phyloP scores from a whole-genome alignment of 306 rosid species.

The Pyrus communis region DNA sequence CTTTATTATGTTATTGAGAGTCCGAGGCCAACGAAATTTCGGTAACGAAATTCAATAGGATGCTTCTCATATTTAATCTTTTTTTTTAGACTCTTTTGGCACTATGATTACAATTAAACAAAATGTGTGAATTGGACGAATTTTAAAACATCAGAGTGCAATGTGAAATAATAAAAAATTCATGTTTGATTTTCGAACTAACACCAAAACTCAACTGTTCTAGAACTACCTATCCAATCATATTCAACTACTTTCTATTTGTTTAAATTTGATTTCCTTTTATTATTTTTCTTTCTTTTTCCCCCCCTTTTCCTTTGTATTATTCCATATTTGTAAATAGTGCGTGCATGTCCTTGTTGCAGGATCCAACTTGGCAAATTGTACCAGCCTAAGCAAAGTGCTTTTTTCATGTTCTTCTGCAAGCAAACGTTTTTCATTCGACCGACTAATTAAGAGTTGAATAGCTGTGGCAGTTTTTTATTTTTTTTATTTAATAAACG shows the following conservation, averaged over 20 bases:
- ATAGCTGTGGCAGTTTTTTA: not conserved
- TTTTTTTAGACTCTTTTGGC: not conserved
- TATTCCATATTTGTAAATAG: not conserved
- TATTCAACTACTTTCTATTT: too few species aligned
- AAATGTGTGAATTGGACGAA: too few species aligned
- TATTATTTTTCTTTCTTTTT: not conserved
- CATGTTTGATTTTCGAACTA: not conserved
- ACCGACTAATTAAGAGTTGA: not conserved
- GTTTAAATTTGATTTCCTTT: not conserved
- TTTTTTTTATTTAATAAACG: too few species aligned
- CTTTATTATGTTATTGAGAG: not conserved
- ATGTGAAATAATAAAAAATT: not conserved
- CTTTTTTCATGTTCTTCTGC: not conserved
- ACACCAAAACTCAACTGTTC: not conserved
- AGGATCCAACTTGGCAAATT: not conserved
- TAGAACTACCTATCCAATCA: not conserved
- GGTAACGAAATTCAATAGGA: not conserved
- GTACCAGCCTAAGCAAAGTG: not conserved
- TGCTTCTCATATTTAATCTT: not conserved
- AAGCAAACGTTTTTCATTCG: not conserved
- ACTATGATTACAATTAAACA: too few species aligned
- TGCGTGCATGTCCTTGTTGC: not conserved
- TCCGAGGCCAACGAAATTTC: not conserved
- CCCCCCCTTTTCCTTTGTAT: not conserved
- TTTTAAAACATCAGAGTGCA: too few species aligned